Conservation (phyloP, 306 rosid species). For the Lathyrus aphaca region DNA sequence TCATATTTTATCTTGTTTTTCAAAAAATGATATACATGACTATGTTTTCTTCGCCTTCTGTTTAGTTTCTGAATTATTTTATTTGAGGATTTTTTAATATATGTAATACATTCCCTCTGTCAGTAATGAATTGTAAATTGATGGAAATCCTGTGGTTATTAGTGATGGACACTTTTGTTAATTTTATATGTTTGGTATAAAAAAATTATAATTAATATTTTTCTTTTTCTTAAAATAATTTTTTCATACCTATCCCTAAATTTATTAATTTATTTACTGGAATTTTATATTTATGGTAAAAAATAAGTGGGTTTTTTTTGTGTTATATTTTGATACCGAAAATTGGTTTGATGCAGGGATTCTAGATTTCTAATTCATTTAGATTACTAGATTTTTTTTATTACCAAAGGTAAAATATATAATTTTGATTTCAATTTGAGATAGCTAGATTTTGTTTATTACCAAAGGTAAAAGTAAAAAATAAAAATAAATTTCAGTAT, state of each 20-base stretch:
- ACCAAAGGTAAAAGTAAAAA: neutral
- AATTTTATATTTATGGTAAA: neutral
- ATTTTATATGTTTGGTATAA: constrained; percentile 7
- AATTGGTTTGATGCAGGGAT: no score
- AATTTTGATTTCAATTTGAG: constrained; percentile 4
- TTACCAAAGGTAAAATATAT: neutral
- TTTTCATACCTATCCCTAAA: neutral
- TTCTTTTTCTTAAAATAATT: neutral
- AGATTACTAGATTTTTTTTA: no score
- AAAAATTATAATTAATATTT: neutral
- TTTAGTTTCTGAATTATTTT: neutral
- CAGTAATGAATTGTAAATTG: no score
- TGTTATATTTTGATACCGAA: neutral
- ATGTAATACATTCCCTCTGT: no score
- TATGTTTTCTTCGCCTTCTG: neutral
- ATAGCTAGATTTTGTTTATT: neutral
- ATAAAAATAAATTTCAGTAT: neutral
- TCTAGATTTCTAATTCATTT: no score
- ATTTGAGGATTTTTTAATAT: neutral
- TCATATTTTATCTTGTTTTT: neutral
- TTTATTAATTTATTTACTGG: neutral
- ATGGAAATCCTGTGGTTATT: no score
- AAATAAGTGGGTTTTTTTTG: neutral
- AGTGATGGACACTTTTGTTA: neutral
- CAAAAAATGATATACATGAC: neutral